phyloP scores from a whole-genome alignment of 164 flowering plant genomes.

The Litsea cubeba region DNA sequence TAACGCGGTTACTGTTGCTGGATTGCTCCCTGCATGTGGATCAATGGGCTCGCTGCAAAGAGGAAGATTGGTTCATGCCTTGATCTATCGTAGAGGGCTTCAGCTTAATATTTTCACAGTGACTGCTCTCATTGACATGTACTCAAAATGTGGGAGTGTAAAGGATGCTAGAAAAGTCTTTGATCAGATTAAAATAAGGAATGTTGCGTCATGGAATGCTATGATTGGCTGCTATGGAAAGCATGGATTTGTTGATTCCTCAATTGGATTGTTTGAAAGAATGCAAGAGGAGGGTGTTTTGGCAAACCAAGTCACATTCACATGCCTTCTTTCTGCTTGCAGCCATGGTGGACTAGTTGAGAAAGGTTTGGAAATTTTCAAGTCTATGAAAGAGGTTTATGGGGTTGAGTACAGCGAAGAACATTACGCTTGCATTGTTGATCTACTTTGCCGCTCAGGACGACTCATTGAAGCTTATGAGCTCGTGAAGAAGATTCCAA shows the following conservation, averaged over 20 bases:
- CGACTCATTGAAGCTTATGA: constrained; percentile 56
- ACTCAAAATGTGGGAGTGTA: constrained; percentile 50
- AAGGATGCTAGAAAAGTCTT: constrained; percentile 45
- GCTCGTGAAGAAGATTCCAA: constrained; percentile 36
- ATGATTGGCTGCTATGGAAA: constrained; percentile 73
- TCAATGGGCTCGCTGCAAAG: constrained; percentile 27
- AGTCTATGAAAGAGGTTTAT: constrained; percentile 34
- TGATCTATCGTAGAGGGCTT: constrained; percentile 40
- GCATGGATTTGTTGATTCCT: constrained; percentile 42
- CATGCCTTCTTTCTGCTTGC: constrained; percentile 62
- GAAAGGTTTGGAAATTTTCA: constrained; percentile 47
- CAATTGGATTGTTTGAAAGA: constrained; percentile 48
- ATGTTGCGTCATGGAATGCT: constrained; percentile 55
- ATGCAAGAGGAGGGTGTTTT: constrained; percentile 43
- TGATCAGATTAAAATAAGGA: constrained; percentile 26
- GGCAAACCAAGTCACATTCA: constrained; percentile 51
- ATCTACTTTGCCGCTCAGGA: constrained; percentile 62
- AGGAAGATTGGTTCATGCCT: constrained; percentile 56
- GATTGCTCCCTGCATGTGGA: constrained; percentile 59
- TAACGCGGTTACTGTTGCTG: constrained; percentile 53
- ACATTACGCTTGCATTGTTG: constrained; percentile 63
- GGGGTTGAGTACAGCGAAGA: constrained; percentile 35
- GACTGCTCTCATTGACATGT: constrained; percentile 54
- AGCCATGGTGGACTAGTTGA: constrained; percentile 60
- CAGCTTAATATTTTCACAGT: constrained; percentile 40